Percentiles rank a stretch among this genome's conserved stretches.
phyloP scores from a whole-genome alignment of 2,329 filamentous ascomycete genomes.

The Corynespora cassiicola region DNA sequence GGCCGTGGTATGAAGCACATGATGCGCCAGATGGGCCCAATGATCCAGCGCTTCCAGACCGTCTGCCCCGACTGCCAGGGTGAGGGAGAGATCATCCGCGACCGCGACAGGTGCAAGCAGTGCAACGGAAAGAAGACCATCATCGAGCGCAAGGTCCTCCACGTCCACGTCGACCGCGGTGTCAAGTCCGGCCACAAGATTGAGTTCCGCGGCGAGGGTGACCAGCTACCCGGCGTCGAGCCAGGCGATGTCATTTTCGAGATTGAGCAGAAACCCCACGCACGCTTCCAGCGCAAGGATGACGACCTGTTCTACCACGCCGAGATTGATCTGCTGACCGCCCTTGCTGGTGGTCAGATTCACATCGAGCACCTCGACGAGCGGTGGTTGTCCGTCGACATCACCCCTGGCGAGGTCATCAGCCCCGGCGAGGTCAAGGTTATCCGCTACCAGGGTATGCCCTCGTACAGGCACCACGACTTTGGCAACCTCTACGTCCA shows the following conservation, averaged over 20 bases:
- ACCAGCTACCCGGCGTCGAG: constrained; percentile 90
- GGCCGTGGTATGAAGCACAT: constrained; percentile 99
- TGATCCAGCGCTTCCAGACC: constrained; percentile 99
- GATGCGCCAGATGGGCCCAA: constrained; percentile 99
- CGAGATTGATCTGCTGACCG: constrained; percentile 94
- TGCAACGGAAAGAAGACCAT: constrained; percentile 98
- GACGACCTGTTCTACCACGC: constrained; percentile 95
- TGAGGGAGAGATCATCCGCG: constrained; percentile 94
- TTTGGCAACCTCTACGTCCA: constrained; percentile 96
- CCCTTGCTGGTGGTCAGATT: constrained; percentile 87
- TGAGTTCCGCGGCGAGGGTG: constrained; percentile 95
- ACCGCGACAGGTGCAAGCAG: constrained; percentile 96
- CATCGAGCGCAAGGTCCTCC: constrained; percentile 96
- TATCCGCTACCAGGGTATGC: constrained; percentile 97
- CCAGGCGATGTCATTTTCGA: constrained; percentile 98
- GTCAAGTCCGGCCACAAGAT: constrained; percentile 95
- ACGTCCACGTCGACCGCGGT: constrained; percentile 96
- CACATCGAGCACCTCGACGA: constrained; percentile 97
- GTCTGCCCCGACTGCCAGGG: constrained; percentile 98
- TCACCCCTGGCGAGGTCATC: constrained; percentile 93
- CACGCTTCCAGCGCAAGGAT: constrained; percentile 92
- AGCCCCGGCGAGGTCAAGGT: constrained; percentile 89
- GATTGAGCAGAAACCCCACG: constrained; percentile 98
- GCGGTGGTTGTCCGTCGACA: constrained; percentile 92
- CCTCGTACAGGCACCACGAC: constrained; percentile 92